Evolutionary conservation across 139 green algal genomes (phyloP), one percentile per base, ranked within the genome.

Genomic region (Picochlorum costavermella): DNA sequence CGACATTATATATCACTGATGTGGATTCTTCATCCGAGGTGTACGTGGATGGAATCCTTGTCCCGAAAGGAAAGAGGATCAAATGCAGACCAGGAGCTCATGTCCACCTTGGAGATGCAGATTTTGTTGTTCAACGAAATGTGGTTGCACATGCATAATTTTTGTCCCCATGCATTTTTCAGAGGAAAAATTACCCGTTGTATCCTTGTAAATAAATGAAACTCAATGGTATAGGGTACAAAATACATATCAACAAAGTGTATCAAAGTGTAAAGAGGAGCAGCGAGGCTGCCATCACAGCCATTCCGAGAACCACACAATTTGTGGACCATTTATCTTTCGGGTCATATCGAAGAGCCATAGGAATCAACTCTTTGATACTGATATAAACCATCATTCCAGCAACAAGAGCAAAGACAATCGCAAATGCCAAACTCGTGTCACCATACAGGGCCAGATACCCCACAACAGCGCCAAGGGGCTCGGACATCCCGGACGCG

Each of bases 341-440:
- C 1, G 69, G 69, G 53, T 91, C 87, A 63, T 92, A 92, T 30
- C 78, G 70, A 45, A 92, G 81, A 17, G 87, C 87, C 2, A 81
- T 86, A n/a, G 87, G 87, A 5, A 95, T 69, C 40, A 95, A 75
- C 71, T 95, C 87, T 23, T 82, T 71, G 14, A 92, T 29, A 9
- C 62, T 48, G 10, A 95, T 87, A 71, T 85, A 92, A 5, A 88
- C 78, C 84, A 87, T 90, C 72, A 95, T 91, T 61, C 67, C 88
- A 0, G 75, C 84, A 57, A 95, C 88, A 28, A 86, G 48, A 12
- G 63, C 75, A 63, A 88, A 91, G 23, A 87, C 69, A 50, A 90
- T 73, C 13, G 60, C 71, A 61, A 70, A 75, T 37, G 45, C 50
- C 20, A 63, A 44, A n/a, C 62, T 43, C 25, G 29, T 68, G 43